Base-by-base conservation (phyloP, 805 yeast species). In the Ogataea henricii region DNA sequence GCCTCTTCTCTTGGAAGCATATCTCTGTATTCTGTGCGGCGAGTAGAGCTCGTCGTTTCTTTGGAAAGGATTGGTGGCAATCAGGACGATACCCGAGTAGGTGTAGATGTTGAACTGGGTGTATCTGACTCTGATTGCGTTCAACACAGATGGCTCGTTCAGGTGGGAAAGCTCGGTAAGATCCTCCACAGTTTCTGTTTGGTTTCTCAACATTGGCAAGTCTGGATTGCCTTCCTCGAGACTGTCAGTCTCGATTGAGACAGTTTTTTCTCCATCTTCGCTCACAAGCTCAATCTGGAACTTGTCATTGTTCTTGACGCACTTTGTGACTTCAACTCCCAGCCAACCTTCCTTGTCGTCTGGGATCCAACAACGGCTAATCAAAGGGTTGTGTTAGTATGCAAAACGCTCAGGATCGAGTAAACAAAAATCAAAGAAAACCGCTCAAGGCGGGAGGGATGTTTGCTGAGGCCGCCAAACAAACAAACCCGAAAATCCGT, bases 51-150 rank as follows among this genome's bases (percentile, higher is more conserved):
- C 91, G 66, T 92, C 98, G 36, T 90, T 89, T 57, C 87, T 78
- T 65, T 89, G 97, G 68, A 92, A 92, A 9, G 99, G 99, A 66
- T 92, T 92, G 1, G 96, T 85, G 17, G 99, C 99, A 62, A 92
- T 92, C 64, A 92, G 79, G 41, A 92, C 99, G 47, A 92, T 94
- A 67, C 99, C 99, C 1, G 96, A 88, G 66, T 92, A 92, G 2
- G 99, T 94, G 68, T 92, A 92, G 51, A 92, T 92, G 65, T 85
- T 88, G 59, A 92, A 78, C 65, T 89, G 97, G 30, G 90, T 77
- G 64, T 94, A 92, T 56, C 99, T 81, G 53, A 87, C 81, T 61
- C 82, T 85, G 65, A 94, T 92, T 16, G 98, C 97, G 62, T 91
- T 95, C 56, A 92, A 77, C 41, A 92, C 97, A 1, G 97, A 95